phyloP scores from a whole-genome alignment of 2,329 filamentous ascomycete species.

The Paramyrothecium roridum region DNA sequence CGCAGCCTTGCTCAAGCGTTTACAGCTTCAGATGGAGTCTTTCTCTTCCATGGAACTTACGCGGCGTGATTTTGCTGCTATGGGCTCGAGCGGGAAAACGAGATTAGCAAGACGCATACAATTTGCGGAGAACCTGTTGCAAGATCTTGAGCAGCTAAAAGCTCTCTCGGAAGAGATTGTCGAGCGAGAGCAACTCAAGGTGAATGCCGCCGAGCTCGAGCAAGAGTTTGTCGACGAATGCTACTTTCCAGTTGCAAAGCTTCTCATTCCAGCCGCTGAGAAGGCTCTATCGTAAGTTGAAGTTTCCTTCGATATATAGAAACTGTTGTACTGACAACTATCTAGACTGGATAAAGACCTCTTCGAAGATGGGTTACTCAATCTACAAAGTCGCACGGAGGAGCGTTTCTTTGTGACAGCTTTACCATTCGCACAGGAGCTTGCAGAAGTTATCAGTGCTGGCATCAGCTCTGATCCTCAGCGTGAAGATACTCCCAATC shows the following conservation, averaged over 20 bases:
- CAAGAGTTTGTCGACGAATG: constrained; percentile 79
- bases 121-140: constrained; percentile 73
- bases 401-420: constrained; percentile 56
- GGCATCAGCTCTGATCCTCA: constrained; percentile 46
- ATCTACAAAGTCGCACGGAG: constrained; percentile 50
- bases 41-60: constrained; percentile 98
- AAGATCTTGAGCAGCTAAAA: constrained; percentile 75
- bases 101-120: constrained; percentile 80
- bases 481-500: constrained; percentile 18
- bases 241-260: constrained; percentile 82
- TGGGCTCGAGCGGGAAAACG: constrained; percentile 80
- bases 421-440: constrained; percentile 53
- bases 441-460: constrained; percentile 50
- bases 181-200: constrained; percentile 72
- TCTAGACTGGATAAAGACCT: constrained; percentile 62
- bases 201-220: constrained; percentile 73
- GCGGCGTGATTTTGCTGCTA: constrained; percentile 88
- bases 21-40: constrained; percentile 92
- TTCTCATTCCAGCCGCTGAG: constrained; percentile 75
- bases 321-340: constrained; percentile 11
- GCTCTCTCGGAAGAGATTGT: constrained; percentile 68
- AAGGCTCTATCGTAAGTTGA: constrained; percentile 74
- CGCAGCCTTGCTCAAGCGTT: constrained; percentile 84
- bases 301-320: neutral
- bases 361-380: constrained; percentile 50